Evolutionary conservation across 2,329 filamentous ascomycete genomes (phyloP), one percentile per base, ranked within the genome.

Genomic region (Colletotrichum incanum): DNA sequence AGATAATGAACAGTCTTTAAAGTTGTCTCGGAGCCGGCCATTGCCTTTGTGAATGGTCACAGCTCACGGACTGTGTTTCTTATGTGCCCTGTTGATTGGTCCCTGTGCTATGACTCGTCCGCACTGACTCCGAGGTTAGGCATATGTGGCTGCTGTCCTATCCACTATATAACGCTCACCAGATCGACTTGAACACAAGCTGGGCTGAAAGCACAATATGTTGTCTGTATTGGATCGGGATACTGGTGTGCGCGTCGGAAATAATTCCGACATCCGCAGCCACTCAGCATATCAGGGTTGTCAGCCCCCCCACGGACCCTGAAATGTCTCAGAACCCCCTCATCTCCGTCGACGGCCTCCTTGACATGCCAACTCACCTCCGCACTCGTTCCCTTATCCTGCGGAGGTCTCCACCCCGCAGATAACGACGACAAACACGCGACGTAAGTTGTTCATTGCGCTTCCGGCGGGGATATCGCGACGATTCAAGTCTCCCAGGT

Each of bases 351-450:
- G 58, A 31, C 23, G 41, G 34, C 37, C 9, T 28, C 37, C 9
- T 28, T 34, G 62, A 56, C 11, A n/a, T 37, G 18, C 5, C 45
- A 67, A 49, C 47, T 39, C 62, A 71, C 47, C 41, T 59, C 39
- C 54, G 45, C 45, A 39, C 20, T 18, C 14, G 5, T 23, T 55
- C 26, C 45, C 43, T 55, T 55, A 55, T 61, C 55, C 39, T 71
- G 67, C 67, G 62, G 67, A 67, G 62, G 55, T 67, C 62, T 71
- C 67, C 63, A 71, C 67, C 23, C 67, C 67, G 67, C 45, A 67
- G 37, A 58, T 28, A 31, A 37, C 39, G 31, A 59, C 49, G 58
- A 59, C 67, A 41, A 41, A 52, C 61, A 45, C 61, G 43, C 62
- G 37, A 45, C 37, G 39, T 37, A 16, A 37, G 61, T n/a, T 52